Conservation (phyloP, 2,329 filamentous ascomycete species). For the Aspergillus sp. region DNA sequence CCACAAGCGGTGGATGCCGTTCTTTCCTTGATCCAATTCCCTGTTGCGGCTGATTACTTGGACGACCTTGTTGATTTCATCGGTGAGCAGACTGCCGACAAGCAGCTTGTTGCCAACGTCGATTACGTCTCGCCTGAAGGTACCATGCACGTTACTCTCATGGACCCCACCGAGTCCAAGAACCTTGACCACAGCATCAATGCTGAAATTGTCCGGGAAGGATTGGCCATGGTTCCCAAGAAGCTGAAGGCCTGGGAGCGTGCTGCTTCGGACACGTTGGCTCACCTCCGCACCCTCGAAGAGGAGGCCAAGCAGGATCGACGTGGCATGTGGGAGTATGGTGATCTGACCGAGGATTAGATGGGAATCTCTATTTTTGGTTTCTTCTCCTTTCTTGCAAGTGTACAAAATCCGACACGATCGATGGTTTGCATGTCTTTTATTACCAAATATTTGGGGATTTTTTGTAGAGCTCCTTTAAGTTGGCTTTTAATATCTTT, state of each 20-base stretch:
- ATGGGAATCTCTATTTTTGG: too few relatives aligned
- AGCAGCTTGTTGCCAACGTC: conserved; percentile 81
- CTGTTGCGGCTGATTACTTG: conserved; percentile 76
- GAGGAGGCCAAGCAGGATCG: conserved; percentile 73
- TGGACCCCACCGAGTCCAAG: conserved; percentile 65
- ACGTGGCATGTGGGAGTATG: conserved; percentile 96
- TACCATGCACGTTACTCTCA: conserved; percentile 78
- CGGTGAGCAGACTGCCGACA: conserved; percentile 66
- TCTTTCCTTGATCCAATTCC: conserved; percentile 85
- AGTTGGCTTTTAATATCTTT: too few relatives aligned
- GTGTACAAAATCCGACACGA: background rate
- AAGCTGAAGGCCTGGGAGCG: conserved; percentile 93
- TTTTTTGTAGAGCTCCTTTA: too few relatives aligned
- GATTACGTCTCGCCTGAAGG: conserved; percentile 81
- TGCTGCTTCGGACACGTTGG: conserved; percentile 66
- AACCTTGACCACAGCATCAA: conserved; percentile 77
- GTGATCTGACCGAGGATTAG: conserved; percentile 87
- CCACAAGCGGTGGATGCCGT: conserved; percentile 82
- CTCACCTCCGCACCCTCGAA: conserved; percentile 68
- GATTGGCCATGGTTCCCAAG: conserved; percentile 82
- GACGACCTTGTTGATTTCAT: conserved; percentile 73
- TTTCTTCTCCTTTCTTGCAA: background rate
- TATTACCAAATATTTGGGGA: background rate
- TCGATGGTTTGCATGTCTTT: background rate
- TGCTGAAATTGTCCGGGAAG: conserved; percentile 76